Conservation (phyloP, 768 basidiomycete species). For the Hygrocybe punicea region DNA sequence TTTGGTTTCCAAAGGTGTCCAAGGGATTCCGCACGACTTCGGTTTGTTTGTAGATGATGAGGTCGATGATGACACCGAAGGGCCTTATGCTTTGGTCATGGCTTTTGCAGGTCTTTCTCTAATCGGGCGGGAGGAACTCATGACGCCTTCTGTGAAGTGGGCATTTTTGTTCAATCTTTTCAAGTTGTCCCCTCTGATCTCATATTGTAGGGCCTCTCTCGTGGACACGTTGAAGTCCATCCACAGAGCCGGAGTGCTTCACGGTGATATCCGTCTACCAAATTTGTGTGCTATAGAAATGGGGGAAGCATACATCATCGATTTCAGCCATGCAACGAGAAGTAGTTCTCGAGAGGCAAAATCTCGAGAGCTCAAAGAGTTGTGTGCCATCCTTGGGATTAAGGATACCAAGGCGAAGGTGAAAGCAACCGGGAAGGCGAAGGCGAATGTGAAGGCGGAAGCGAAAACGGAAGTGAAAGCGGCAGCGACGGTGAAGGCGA, state of each 20-base stretch:
- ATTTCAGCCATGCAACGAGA: constrained; percentile 20
- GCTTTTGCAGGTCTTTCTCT: background rate
- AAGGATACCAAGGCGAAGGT: background rate
- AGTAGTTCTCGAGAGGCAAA: background rate
- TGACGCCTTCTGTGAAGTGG: background rate
- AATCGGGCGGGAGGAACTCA: background rate
- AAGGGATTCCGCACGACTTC: constrained; percentile 12
- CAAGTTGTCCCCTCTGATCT: background rate
- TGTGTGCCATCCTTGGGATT: background rate
- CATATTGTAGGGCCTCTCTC: constrained; percentile 13
- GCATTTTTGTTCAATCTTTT: background rate
- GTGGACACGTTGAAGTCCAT: constrained; percentile 16
- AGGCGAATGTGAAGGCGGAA: no score
- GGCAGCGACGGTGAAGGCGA: no score
- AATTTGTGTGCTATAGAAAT: constrained; percentile 23
- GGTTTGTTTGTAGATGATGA: constrained; percentile 15
- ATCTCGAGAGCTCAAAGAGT: background rate
- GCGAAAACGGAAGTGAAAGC: background rate
- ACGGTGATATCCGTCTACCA: constrained; percentile 23
- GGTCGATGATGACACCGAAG: background rate
- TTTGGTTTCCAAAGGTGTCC: constrained; percentile 2
- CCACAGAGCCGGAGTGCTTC: constrained; percentile 23
- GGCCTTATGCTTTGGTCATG: constrained; percentile 1
- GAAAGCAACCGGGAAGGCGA: no score
- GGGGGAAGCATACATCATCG: constrained; percentile 20